A percentile compares a stretch with the other conserved stretches of the same genome.
These are phyloP conservation scores for Acanthamoeba quina DNA, from an alignment of 208 protist species.

Conservation along the genomic window DNA sequence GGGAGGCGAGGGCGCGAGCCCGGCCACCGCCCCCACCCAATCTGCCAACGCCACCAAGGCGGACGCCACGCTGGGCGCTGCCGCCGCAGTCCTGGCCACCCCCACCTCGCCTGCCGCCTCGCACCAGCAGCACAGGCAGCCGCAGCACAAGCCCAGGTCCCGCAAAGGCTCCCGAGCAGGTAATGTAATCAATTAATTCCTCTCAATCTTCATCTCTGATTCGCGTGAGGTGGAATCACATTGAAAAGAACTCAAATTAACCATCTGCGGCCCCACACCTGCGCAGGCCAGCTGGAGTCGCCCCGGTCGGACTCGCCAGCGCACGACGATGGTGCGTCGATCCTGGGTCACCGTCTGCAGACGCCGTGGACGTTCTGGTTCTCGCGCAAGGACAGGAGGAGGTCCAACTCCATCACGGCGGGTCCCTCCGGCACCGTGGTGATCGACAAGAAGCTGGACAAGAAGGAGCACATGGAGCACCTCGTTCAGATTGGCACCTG, in stretches of 20 bases:
- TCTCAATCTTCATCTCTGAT: not conserved
- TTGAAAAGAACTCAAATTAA: not conserved
- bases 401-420: slow-evolving; percentile 45
- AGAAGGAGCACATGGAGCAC: slow-evolving; percentile 75
- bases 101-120: not conserved
- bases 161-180: slow-evolving; percentile 9
- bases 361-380: slow-evolving; percentile 79
- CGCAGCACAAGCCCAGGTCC: not conserved
- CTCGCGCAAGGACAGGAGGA: slow-evolving; percentile 76
- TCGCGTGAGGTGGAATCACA: too few relatives aligned
- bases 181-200: not conserved
- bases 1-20: slow-evolving; percentile 1
- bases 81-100: not conserved
- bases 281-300: slow-evolving; percentile 6
- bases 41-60: not conserved
- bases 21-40: not conserved
- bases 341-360: slow-evolving; percentile 68
- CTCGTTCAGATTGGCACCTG: slow-evolving; percentile 73
- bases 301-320: not conserved
- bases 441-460: slow-evolving; percentile 57
- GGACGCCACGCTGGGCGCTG: not conserved
- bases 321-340: slow-evolving; percentile 4
- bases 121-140: slow-evolving; percentile 14
- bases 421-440: not conserved
- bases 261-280: not conserved